phyloP scores from a whole-genome alignment of 2,329 filamentous ascomycete genomes.

The Geosmithia flava region DNA sequence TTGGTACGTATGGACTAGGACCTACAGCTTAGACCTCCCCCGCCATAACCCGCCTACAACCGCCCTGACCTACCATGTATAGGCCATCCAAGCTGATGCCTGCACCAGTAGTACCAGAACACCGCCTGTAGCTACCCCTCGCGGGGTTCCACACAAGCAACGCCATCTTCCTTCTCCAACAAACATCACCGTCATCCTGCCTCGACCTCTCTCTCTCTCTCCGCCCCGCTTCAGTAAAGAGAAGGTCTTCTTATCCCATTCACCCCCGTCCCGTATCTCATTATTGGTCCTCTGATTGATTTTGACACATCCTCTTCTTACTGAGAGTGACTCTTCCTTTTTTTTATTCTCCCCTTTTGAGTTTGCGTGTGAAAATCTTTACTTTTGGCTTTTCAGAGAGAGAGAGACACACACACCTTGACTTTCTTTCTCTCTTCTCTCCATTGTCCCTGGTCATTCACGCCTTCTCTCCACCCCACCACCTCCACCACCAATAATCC shows the following conservation, averaged over 20 bases:
- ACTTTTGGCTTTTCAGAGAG: too few species aligned
- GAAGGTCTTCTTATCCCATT: background rate
- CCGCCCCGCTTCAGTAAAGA: background rate
- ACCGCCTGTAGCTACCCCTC: slow-evolving; percentile 7
- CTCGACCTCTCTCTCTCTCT: background rate
- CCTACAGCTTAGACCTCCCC: too few species aligned
- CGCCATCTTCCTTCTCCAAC: slow-evolving; percentile 3
- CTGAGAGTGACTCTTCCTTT: too few species aligned
- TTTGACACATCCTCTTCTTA: too few species aligned
- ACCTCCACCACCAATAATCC: background rate
- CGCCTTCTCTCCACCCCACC: background rate
- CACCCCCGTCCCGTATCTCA: background rate
- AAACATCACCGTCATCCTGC: background rate
- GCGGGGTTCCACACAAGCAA: slow-evolving; percentile 24
- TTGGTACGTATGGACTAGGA: too few species aligned
- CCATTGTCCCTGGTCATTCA: too few species aligned
- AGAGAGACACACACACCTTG: too few species aligned
- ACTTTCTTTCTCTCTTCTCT: too few species aligned
- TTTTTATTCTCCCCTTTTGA: too few species aligned
- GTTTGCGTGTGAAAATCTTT: too few species aligned
- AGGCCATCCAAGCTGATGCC: background rate
- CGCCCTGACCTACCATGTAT: too few species aligned
- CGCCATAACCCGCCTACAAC: too few species aligned
- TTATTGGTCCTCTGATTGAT: background rate
- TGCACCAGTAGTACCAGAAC: background rate